These are phyloP conservation scores for Oryza meyeriana DNA, from an alignment of 176 grass and related monocot genomes.

Conservation along the genomic window DNA sequence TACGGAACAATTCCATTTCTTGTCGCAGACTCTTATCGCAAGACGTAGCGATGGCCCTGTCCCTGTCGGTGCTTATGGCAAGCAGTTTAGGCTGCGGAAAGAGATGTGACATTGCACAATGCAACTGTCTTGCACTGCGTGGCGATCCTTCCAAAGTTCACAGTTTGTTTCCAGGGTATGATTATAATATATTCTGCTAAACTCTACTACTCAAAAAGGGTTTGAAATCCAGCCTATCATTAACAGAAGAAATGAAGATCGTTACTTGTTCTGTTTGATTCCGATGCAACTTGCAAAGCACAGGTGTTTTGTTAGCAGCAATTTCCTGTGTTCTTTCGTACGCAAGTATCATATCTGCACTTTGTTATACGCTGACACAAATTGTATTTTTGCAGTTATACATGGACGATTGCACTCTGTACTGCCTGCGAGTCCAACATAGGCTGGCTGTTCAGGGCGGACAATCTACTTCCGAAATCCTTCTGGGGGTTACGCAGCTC, in stretches of 20 bases:
- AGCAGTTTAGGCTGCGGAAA: constrained; percentile 38
- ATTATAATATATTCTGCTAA: not conserved
- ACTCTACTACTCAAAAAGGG: not conserved
- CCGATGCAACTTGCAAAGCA: constrained; percentile 5
- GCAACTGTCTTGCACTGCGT: constrained; percentile 44
- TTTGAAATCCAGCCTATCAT: not conserved
- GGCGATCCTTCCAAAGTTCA: constrained; percentile 54
- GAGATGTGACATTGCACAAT: constrained; percentile 64
- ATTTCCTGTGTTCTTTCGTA: not conserved
- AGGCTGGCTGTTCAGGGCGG: constrained; percentile 74
- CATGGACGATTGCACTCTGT: constrained; percentile 68
- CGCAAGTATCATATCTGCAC: not conserved
- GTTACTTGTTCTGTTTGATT: not conserved
- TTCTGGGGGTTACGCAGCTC: constrained; percentile 88
- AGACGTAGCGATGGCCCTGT: constrained; percentile 69
- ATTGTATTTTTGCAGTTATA: constrained; percentile 48
- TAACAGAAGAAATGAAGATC: not conserved
- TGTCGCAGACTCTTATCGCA: constrained; percentile 52
- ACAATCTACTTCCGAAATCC: constrained; percentile 66
- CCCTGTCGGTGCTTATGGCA: constrained; percentile 50
- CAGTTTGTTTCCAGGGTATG: constrained; percentile 95
- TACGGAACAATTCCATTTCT: constrained; percentile 14
- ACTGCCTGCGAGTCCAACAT: constrained; percentile 59
- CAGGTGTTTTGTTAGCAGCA: not conserved
- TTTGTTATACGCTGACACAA: not conserved